A percentile compares a stretch with the other conserved stretches of the same genome.
phyloP scores from a whole-genome alignment of 75 land plant genomes.

The Adiantum capillusveneris region DNA sequence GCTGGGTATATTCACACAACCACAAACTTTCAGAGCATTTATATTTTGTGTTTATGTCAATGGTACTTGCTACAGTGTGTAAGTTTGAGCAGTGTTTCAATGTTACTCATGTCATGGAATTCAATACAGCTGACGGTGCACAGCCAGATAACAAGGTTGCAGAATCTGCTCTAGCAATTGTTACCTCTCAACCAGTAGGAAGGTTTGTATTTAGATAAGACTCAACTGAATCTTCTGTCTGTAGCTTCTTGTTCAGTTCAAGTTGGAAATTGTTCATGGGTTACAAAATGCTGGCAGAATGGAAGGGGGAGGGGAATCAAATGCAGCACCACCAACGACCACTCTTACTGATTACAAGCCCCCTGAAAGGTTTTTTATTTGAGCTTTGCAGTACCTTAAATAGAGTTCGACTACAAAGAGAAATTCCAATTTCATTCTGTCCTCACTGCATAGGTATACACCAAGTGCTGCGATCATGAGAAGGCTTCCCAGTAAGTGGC shows the following conservation, averaged over 20 bases:
- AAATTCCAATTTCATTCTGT: neutral
- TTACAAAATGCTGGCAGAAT: neutral
- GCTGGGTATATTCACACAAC: neutral
- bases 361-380: conserved; percentile 1
- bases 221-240: neutral
- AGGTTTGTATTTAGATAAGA: neutral
- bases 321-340: neutral
- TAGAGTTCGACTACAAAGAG: neutral
- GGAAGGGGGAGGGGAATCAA: neutral
- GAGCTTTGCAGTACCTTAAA: neutral
- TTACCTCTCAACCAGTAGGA: neutral
- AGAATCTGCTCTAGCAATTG: conserved; percentile 1
- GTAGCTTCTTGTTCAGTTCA: neutral
- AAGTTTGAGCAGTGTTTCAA: neutral
- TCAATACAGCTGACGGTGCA: neutral
- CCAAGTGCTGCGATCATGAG: conserved; percentile 88
- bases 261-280: too few relatives aligned
- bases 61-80: too few relatives aligned
- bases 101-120: neutral
- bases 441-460: conserved; percentile 40
- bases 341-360: conserved; percentile 4
- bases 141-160: neutral
- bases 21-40: neutral
- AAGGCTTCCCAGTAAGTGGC: conserved; percentile 96
- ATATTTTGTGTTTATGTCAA: neutral